Percentiles rank a stretch among this genome's conserved stretches.
phyloP scores from a whole-genome alignment of 1,284 basidiomycete species.

The Malassezia obtusa region DNA sequence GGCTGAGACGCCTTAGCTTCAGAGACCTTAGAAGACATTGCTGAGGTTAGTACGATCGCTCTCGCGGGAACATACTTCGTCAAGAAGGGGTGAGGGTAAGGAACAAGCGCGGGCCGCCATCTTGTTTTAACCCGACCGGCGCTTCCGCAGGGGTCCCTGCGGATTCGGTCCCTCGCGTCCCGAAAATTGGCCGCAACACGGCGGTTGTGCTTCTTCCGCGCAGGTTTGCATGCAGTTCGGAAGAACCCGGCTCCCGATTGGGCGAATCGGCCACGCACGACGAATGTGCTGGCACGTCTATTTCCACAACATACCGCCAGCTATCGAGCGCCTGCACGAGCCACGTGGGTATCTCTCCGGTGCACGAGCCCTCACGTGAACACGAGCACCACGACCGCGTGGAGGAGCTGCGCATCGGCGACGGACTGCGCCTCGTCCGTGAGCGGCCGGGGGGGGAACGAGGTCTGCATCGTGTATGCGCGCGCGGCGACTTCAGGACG shows the following conservation, averaged over 20 bases:
- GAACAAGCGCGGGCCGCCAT: neutral
- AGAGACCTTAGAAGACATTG: neutral
- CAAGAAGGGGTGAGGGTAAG: slow-evolving; percentile 4
- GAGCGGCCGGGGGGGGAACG: slow-evolving; percentile 45
- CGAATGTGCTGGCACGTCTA: slow-evolving; percentile 2
- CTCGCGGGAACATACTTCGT: neutral
- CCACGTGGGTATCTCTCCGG: slow-evolving; percentile 7
- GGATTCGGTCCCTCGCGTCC: neutral
- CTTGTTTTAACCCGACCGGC: neutral
- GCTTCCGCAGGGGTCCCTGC: neutral
- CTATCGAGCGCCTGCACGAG: neutral
- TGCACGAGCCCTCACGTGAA: neutral
- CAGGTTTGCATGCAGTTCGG: neutral
- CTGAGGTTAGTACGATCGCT: neutral
- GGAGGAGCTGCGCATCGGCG: slow-evolving; percentile 37
- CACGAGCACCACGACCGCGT: slow-evolving; percentile 40
- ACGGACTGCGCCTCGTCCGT: slow-evolving; percentile 34
- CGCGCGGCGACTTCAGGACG: slow-evolving; percentile 36
- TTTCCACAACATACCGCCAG: neutral
- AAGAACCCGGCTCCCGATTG: neutral
- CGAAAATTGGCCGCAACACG: slow-evolving; percentile 3
- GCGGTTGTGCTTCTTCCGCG: neutral
- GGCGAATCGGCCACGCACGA: neutral
- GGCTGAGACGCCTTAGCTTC: slow-evolving; percentile 24
- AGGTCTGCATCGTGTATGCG: slow-evolving; percentile 32